phyloP scores from a whole-genome alignment of 495 filamentous ascomycete species.

The Hypomontagnella monticulosa region DNA sequence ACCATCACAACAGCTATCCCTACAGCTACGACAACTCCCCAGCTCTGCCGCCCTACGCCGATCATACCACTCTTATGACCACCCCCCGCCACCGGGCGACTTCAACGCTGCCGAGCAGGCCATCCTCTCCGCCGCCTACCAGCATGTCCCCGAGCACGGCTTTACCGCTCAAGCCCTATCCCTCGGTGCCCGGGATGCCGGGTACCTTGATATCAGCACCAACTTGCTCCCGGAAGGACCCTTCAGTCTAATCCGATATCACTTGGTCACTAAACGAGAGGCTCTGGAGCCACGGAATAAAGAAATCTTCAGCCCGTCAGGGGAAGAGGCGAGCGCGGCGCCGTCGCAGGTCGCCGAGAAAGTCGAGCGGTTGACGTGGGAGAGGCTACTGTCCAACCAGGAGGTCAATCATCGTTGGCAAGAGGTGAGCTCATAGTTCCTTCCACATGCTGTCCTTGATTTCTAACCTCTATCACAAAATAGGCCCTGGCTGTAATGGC shows the following conservation, averaged over 20 bases:
- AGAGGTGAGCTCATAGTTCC: slow-evolving; percentile 67
- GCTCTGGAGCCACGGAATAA: slow-evolving; percentile 49
- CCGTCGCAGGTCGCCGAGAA: slow-evolving; percentile 52
- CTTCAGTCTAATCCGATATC: slow-evolving; percentile 85
- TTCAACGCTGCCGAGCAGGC: slow-evolving; percentile 77
- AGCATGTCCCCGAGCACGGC: slow-evolving; percentile 83
- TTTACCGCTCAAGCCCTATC: slow-evolving; percentile 78
- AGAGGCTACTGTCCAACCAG: slow-evolving; percentile 75
- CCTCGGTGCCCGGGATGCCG: slow-evolving; percentile 80
- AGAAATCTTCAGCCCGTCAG: slow-evolving; percentile 37
- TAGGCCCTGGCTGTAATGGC: slow-evolving; percentile 92
- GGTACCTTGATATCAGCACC: slow-evolving; percentile 85
- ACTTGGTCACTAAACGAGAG: slow-evolving; percentile 72
- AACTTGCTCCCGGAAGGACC: slow-evolving; percentile 81
- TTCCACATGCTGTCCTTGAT: background rate
- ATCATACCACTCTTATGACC: slow-evolving; percentile 77
- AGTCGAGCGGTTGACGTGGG: slow-evolving; percentile 72
- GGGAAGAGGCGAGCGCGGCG: slow-evolving; percentile 47
- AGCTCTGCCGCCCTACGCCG: slow-evolving; percentile 34
- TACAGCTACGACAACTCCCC: slow-evolving; percentile 1
- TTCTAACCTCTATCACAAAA: background rate
- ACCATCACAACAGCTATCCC: slow-evolving; percentile 3
- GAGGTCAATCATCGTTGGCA: slow-evolving; percentile 80
- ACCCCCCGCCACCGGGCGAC: slow-evolving; percentile 63
- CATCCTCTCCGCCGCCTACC: slow-evolving; percentile 82